Percentiles rank a stretch among this genome's conserved stretches.
Evolutionary conservation across 2,329 filamentous ascomycete species (phyloP).

Genomic region (Plectosphaerella sp.): DNA sequence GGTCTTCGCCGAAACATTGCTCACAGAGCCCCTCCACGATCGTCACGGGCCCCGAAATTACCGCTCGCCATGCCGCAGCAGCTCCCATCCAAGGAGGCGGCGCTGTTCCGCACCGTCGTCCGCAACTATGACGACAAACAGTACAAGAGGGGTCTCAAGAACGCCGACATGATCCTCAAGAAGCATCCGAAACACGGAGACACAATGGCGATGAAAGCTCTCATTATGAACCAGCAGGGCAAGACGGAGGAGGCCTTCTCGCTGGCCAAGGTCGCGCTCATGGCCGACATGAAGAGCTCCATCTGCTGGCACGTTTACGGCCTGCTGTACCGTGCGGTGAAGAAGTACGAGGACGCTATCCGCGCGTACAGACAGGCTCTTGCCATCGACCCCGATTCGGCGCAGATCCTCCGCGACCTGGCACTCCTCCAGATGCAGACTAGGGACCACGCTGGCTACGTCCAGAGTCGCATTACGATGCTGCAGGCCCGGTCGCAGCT

Average conservation of each 20-base stretch:
- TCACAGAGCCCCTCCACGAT: too few relatives aligned
- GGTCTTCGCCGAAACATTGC: too few relatives aligned
- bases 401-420: slow-evolving; percentile 90
- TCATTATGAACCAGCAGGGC: slow-evolving; percentile 90
- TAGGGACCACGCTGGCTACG: slow-evolving; percentile 90
- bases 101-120: slow-evolving; percentile 91
- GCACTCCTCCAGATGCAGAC: slow-evolving; percentile 94
- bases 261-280: slow-evolving; percentile 86
- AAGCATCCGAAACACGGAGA: slow-evolving; percentile 96
- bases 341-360: slow-evolving; percentile 98
- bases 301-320: slow-evolving; percentile 99
- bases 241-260: slow-evolving; percentile 93
- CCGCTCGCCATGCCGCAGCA: slow-evolving; percentile 58
- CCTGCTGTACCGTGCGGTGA: slow-evolving; percentile 83
- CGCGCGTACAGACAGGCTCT: slow-evolving; percentile 98
- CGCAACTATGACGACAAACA: slow-evolving; percentile 98
- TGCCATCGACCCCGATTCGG: slow-evolving; percentile 86
- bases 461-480: slow-evolving; percentile 85
- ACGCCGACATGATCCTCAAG: slow-evolving; percentile 91
- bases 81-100: slow-evolving; percentile 80
- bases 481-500: slow-evolving; percentile 76
- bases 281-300: slow-evolving; percentile 97
- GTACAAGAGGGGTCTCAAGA: slow-evolving; percentile 91
- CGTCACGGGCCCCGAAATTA: too few relatives aligned
- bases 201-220: slow-evolving; percentile 97